Conservation (phyloP, 495 filamentous ascomycete genomes). For the Durotheca rogersii region DNA sequence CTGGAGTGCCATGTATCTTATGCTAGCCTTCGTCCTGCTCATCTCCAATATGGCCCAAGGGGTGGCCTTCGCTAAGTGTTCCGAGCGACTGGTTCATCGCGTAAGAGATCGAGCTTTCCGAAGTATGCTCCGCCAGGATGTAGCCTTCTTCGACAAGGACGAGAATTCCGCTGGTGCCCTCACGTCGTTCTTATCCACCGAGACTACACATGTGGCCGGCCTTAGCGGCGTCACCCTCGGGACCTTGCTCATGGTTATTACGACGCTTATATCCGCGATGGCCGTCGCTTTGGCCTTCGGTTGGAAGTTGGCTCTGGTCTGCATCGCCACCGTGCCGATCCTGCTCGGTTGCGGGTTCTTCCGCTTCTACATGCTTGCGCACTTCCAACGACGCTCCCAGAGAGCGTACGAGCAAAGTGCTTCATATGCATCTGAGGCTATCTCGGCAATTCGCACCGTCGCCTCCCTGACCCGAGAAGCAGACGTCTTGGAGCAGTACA, state of each 20-base stretch:
- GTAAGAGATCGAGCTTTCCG: constrained; percentile 79
- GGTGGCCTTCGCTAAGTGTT: constrained; percentile 77
- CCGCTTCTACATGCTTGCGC: constrained; percentile 78
- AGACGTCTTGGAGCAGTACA: constrained; percentile 77
- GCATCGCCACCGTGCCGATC: constrained; percentile 73
- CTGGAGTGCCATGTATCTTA: constrained; percentile 92
- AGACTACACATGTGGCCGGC: constrained; percentile 80
- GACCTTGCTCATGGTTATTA: constrained; percentile 71
- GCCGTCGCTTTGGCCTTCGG: constrained; percentile 67
- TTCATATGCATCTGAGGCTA: constrained; percentile 86
- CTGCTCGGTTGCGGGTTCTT: constrained; percentile 80
- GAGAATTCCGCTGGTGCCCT: constrained; percentile 83
- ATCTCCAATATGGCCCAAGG: constrained; percentile 69
- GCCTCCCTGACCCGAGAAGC: constrained; percentile 82
- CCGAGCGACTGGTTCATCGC: constrained; percentile 77
- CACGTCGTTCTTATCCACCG: constrained; percentile 80
- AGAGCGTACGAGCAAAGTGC: constrained; percentile 72
- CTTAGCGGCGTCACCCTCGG: constrained; percentile 83
- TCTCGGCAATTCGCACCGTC: constrained; percentile 87
- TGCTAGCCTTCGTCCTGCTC: constrained; percentile 81
- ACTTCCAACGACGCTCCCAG: constrained; percentile 71
- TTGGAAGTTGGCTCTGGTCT: constrained; percentile 91
- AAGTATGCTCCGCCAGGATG: constrained; percentile 88
- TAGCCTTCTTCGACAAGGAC: constrained; percentile 83
- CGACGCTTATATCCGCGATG: constrained; percentile 70